Evolutionary conservation across 2,329 filamentous ascomycete species (phyloP).

Genomic region (Aureobasidium pullulans): DNA sequence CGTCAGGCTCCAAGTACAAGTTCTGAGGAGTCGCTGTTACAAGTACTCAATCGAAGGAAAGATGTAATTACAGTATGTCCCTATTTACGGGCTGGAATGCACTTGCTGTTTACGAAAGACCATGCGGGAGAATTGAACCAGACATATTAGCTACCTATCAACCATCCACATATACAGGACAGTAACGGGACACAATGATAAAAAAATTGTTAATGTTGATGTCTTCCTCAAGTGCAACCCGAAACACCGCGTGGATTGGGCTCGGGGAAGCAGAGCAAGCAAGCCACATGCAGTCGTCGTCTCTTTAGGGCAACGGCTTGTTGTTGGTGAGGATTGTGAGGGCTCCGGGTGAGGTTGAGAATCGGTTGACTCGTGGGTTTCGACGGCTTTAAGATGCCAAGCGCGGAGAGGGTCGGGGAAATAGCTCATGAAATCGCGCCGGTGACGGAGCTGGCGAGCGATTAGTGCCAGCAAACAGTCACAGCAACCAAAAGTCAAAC

Average conservation of each 20-base stretch:
- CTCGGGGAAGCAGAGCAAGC: neutral
- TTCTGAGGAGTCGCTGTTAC: neutral
- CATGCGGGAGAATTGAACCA: neutral
- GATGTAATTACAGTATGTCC: neutral
- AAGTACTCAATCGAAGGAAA: neutral
- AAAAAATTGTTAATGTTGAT: neutral
- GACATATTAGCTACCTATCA: neutral
- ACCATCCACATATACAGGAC: neutral
- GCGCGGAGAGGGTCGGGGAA: constrained; percentile 3
- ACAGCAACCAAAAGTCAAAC: constrained; percentile 6
- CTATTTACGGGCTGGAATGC: neutral
- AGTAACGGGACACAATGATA: neutral
- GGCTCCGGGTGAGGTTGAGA: neutral
- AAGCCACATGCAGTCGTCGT: neutral
- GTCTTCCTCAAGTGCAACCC: neutral
- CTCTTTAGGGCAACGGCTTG: neutral
- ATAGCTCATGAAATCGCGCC: neutral
- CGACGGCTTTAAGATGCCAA: neutral
- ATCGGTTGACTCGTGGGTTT: neutral
- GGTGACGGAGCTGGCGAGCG: neutral
- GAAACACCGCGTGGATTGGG: neutral
- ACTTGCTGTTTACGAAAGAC: neutral
- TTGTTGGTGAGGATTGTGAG: neutral
- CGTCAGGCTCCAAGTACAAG: constrained; percentile 6
- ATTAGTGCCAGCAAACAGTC: constrained; percentile 8